phyloP scores from a whole-genome alignment of 2,329 filamentous ascomycete genomes.

The Arthrobotrys iridis region DNA sequence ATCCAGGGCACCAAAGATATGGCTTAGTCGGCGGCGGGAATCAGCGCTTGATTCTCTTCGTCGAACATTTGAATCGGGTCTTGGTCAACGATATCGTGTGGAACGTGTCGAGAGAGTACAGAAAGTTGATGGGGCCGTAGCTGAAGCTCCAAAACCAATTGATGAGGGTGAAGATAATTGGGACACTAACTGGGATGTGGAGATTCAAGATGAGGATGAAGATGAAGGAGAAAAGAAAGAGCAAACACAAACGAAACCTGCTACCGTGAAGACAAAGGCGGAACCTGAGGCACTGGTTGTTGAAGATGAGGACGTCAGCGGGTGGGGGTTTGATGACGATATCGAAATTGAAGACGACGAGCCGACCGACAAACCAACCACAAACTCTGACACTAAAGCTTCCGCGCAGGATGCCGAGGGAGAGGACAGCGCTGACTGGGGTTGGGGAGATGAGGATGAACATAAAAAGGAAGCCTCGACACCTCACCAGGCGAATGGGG shows the following conservation, averaged over 20 bases:
- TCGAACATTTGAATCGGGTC: conserved; percentile 72
- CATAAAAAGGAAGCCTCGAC: conserved; percentile 51
- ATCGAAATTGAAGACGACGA: conserved; percentile 57
- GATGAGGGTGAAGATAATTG: conserved; percentile 62
- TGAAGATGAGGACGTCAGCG: conserved; percentile 63
- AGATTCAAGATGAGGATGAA: conserved; percentile 77
- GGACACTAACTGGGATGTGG: conserved; percentile 76
- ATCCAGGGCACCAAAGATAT: conserved; percentile 79
- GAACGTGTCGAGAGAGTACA: conserved; percentile 84
- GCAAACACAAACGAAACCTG: conserved; percentile 39
- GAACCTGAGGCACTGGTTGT: conserved; percentile 17
- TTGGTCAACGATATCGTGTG: conserved; percentile 75
- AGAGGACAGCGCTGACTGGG: conserved; percentile 72
- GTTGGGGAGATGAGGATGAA: conserved; percentile 84
- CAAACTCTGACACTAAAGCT: not conserved
- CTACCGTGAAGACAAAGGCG: conserved; percentile 54
- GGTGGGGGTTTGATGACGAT: conserved; percentile 65
- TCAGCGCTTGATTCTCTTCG: conserved; percentile 79
- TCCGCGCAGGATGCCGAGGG: conserved; percentile 57
- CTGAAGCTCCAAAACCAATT: conserved; percentile 55
- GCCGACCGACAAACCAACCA: not conserved
- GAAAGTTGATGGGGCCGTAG: conserved; percentile 68
- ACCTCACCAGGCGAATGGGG: conserved; percentile 56
- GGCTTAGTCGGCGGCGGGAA: conserved; percentile 85
- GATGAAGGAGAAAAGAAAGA: conserved; percentile 66